phyloP scores from a whole-genome alignment of 2,329 filamentous ascomycete genomes.

The Xylariaceae sp. region DNA sequence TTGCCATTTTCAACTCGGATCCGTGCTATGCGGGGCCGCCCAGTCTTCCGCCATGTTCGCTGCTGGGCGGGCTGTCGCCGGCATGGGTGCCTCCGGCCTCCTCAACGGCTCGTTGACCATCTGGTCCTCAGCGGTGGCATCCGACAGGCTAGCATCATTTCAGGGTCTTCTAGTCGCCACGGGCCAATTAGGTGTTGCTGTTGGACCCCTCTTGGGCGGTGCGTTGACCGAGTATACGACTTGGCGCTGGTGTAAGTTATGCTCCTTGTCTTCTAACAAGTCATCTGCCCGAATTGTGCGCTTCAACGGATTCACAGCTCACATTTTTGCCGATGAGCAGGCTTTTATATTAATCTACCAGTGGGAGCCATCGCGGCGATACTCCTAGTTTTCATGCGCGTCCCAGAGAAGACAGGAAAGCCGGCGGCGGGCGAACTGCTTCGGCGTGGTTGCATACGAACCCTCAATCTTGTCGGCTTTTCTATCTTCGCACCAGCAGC shows the following conservation, averaged over 20 bases:
- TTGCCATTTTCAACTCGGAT: slow-evolving; percentile 8
- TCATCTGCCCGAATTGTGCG: no score
- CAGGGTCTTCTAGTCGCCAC: not conserved
- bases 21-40: slow-evolving; percentile 9
- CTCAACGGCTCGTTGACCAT: slow-evolving; percentile 11
- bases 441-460: slow-evolving; percentile 4
- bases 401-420: slow-evolving; percentile 9
- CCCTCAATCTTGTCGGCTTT: slow-evolving; percentile 12
- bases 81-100: slow-evolving; percentile 5
- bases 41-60: slow-evolving; percentile 8
- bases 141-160: slow-evolving; percentile 1
- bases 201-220: slow-evolving; percentile 5
- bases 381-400: slow-evolving; percentile 6
- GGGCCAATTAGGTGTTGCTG: slow-evolving; percentile 3
- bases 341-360: slow-evolving; percentile 17
- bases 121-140: not conserved
- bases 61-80: slow-evolving; percentile 8
- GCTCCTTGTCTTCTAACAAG: not conserved
- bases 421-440: slow-evolving; percentile 1
- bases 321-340: not conserved
- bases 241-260: slow-evolving; percentile 13
- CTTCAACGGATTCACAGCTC: not conserved
- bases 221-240: slow-evolving; percentile 8
- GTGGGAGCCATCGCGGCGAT: slow-evolving; percentile 8
- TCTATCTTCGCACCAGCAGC: slow-evolving; percentile 23